Evolutionary conservation across 2,329 filamentous ascomycete species (phyloP).

Genomic region (Diaporthe sp.): DNA sequence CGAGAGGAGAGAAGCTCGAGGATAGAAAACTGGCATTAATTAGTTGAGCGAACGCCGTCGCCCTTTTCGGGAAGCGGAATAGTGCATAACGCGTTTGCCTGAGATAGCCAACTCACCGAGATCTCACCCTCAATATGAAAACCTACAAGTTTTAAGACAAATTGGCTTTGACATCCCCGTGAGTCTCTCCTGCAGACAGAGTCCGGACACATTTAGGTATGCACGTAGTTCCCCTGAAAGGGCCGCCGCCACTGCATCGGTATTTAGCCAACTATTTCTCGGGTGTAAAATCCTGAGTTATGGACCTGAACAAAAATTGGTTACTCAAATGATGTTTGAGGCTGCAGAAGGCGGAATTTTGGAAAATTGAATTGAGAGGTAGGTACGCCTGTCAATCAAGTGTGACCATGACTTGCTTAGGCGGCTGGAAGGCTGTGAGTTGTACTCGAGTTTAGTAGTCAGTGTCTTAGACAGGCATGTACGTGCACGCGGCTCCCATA

Average conservation of each 20-base stretch:
- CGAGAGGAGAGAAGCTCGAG: conserved; percentile 1
- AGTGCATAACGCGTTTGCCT: neutral
- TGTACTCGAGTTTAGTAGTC: too few species aligned
- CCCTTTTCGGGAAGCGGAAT: too few species aligned
- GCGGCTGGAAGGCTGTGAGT: neutral
- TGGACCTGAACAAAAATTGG: neutral
- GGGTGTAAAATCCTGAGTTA: neutral
- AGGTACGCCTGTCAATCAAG: too few species aligned
- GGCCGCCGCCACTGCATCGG: too few species aligned
- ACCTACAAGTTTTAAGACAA: neutral
- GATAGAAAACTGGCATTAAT: neutral
- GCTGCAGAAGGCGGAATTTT: too few species aligned
- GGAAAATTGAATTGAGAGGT: neutral
- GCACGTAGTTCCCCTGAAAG: too few species aligned
- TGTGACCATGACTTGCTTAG: neutral
- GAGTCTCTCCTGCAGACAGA: neutral
- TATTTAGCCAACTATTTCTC: neutral
- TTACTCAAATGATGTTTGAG: too few species aligned
- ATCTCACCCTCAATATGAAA: neutral
- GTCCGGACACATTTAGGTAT: neutral
- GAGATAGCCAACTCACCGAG: neutral
- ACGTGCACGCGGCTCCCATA: neutral
- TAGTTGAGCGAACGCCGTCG: neutral
- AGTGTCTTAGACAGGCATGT: neutral
- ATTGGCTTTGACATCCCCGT: too few species aligned